Evolutionary conservation across 495 filamentous ascomycete species (phyloP).

Genomic region (Podospora fimiseda): DNA sequence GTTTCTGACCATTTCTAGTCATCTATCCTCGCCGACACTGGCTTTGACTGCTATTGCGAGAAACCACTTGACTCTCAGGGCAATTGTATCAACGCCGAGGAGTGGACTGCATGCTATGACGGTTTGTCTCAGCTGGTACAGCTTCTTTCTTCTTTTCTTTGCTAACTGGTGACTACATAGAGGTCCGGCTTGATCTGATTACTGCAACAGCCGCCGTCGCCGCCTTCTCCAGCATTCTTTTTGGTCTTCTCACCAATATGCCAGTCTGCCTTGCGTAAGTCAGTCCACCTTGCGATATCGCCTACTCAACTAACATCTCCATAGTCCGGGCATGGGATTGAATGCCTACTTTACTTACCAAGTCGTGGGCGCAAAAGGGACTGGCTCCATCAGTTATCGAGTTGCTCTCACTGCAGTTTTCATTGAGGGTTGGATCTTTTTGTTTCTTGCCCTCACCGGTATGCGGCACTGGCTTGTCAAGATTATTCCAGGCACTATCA

Average conservation of each 20-base stretch:
- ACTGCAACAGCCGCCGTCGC: conserved; percentile 72
- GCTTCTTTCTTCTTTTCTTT: background rate
- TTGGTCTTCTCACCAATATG: conserved; percentile 50
- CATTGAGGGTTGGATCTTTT: conserved; percentile 63
- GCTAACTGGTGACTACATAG: conserved; percentile 27
- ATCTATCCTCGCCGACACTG: conserved; percentile 52
- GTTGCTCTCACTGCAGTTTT: conserved; percentile 78
- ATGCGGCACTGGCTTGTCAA: conserved; percentile 81
- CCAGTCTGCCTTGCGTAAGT: conserved; percentile 54
- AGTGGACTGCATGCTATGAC: conserved; percentile 38
- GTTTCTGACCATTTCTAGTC: conserved; percentile 25
- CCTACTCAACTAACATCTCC: conserved; percentile 15
- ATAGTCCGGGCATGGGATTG: conserved; percentile 66
- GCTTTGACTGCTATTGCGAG: conserved; percentile 66
- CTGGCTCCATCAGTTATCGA: conserved; percentile 58
- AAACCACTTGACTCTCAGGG: conserved; percentile 17
- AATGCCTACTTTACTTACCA: conserved; percentile 87
- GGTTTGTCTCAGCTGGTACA: conserved; percentile 15
- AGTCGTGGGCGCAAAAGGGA: conserved; percentile 68
- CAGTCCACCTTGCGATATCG: background rate
- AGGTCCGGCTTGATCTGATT: conserved; percentile 66
- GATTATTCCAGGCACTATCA: conserved; percentile 71
- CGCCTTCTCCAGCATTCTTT: conserved; percentile 43
- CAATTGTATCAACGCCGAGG: conserved; percentile 43
- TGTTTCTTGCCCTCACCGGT: conserved; percentile 62